A percentile compares a stretch with the other conserved stretches of the same genome.
Evolutionary conservation across 2,329 filamentous ascomycete genomes (phyloP).

Genomic region (Thermoascus crustaceus): DNA sequence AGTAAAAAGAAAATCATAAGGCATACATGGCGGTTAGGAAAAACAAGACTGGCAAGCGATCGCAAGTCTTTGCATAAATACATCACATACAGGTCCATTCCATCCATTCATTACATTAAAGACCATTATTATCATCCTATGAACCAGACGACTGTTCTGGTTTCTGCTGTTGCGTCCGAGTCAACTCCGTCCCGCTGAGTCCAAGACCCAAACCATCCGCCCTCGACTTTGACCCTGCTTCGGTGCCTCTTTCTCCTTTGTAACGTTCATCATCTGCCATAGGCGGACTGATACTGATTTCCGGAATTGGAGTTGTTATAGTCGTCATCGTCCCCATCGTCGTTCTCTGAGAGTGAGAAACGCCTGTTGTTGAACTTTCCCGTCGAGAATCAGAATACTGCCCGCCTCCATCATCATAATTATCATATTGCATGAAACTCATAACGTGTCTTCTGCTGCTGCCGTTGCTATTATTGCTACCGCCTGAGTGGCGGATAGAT

Average conservation of each 20-base stretch:
- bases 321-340: background rate
- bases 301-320: constrained; percentile 1
- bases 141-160: too few relatives aligned
- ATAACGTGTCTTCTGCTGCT: background rate
- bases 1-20: too few relatives aligned
- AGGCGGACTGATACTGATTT: constrained; percentile 1
- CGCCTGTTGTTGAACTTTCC: too few relatives aligned
- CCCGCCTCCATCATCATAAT: background rate
- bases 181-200: background rate
- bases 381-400: background rate
- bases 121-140: too few relatives aligned
- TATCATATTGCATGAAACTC: constrained; percentile 1
- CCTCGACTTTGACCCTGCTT: background rate
- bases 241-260: background rate
- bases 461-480: too few relatives aligned
- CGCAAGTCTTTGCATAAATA: too few relatives aligned
- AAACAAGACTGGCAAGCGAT: too few relatives aligned
- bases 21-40: too few relatives aligned
- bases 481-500: background rate
- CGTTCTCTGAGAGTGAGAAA: background rate
- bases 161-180: too few relatives aligned
- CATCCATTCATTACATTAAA: too few relatives aligned
- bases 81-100: too few relatives aligned
- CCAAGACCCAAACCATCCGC: background rate
- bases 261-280: background rate